Evolutionary conservation across 192 early-diverging fungal species (phyloP), one percentile per base, ranked within the genome.

Genomic region (Rhizoclosmatium globosum): DNA sequence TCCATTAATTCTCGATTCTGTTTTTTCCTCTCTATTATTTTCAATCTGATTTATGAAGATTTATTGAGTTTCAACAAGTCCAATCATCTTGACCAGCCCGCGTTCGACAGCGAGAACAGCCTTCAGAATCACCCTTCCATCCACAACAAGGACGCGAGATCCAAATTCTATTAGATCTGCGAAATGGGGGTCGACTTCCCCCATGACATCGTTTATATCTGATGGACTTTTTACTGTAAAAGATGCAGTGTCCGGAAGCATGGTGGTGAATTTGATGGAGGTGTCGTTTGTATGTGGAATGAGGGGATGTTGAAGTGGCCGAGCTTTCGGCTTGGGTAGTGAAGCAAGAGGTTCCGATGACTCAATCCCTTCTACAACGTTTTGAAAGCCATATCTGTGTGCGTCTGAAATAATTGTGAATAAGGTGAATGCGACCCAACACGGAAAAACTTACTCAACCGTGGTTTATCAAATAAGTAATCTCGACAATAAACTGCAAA

Each of bases 381-480:
- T 44, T 9, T 71, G 69, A 38, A 71, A 71, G 47, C 69, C 69
- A 6, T 39, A 56, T 39, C 15, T 23, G 39, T 42, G 17, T n/a
- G 23, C 15, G 53, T 71, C 69, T 71, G n/a, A n/a, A 68, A 11
- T 11, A 68, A 11, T 42, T 42, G 31, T 31, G 31, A 31, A 31
- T 31, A 31, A 0, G 31, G 31, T 45, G 39, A 68, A 68, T 31
- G 42, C 47, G 42, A 23, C 21, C 38, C 13, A 47, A 59, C 44
- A 62, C 4, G 44, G 11, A 74, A 50, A 53, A 13, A 56, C 62
- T n/a, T 42, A 57, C 59, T 74, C 57, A 74, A 71, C 4, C 69
- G 69, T 48, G 69, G 21, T 46, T 74, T 74, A 38, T 74, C 59
- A 45, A 74, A 74, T 9, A 74, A 13, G 44, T 74, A 74, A 62